These are phyloP conservation scores for Theobroma cacao DNA, from an alignment of 345 rosid genomes.

Conservation along the genomic window DNA sequence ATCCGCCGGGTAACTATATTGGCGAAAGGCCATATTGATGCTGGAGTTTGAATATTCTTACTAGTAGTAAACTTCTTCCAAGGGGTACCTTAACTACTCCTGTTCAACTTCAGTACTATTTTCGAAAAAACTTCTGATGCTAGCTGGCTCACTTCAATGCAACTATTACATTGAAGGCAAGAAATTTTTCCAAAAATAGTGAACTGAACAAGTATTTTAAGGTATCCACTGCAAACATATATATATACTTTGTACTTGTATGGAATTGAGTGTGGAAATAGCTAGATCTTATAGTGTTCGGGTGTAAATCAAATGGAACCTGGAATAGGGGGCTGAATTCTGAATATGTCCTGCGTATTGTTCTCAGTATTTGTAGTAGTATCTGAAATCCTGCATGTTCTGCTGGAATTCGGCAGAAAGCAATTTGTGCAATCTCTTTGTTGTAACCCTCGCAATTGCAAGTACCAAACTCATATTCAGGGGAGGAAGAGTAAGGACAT, in stretches of 20 bases:
- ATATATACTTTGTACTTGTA: no score
- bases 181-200: neutral
- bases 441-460: neutral
- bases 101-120: neutral
- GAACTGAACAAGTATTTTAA: neutral
- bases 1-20: slow-evolving; percentile 79
- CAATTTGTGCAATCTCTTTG: neutral
- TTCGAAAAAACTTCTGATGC: neutral
- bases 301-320: neutral
- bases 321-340: neutral
- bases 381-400: neutral
- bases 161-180: neutral
- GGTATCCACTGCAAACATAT: neutral
- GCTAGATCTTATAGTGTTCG: neutral
- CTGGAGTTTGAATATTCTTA: neutral
- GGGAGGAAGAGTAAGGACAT: neutral
- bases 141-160: neutral
- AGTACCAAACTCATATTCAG: neutral
- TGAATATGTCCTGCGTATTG: neutral
- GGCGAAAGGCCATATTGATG: slow-evolving; percentile 70
- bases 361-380: no score
- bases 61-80: neutral
- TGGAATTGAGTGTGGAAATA: neutral
- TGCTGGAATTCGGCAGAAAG: neutral
- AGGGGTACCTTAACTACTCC: neutral